Base-by-base conservation (phyloP, 441 rosid species). In the Eutrema salsugineum region DNA sequence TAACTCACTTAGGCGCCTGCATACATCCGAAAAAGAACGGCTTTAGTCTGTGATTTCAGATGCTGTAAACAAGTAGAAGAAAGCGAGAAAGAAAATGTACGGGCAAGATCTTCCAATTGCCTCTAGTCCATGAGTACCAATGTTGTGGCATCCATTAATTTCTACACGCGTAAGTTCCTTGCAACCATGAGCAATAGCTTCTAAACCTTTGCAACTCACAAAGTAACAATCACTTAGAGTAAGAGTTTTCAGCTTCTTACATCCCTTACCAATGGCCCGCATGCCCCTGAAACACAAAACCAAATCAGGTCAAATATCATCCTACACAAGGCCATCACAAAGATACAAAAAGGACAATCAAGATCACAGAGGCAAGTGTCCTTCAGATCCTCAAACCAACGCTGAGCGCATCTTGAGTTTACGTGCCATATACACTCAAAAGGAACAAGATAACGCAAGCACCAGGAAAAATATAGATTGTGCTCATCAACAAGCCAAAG, bases 61-160 rank as follows among this genome's bases (percentile, higher is more conserved):
- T 60, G 8, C 32, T 16, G 51, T 70, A 14, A 64, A 48, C 8
- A 38, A 67, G 24, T 49, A 33, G 33, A 63, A 66, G n/a, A 20
- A 76, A 19, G 66, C 11, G 47, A 66, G 66, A 11, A 46, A 56
- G 55, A 72, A 70, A 75, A 77, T 78, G 55, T 82, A 94, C 98
- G 44, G 68, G 91, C 98, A 94, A 71, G 78, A 87, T 82, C 44
- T 83, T 78, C 98, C 97, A 69, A 93, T 72, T 44, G 94, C 87
- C 79, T 82, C 94, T 75, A 93, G 54, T 72, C 98, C 98, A 38
- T 67, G 30, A 22, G 96, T 89, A 58, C 97, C 96, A 65, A 93
- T 89, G 76, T 86, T 85, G 83, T 89, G 96, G 81, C 98, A 91
- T 49, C 98, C 98, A 82, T 91, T 91, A 61, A 93, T 82, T 75